These are phyloP conservation scores for Dactylis glomerata DNA, from an alignment of 176 grass and related monocot genomes.

Conservation along the genomic window DNA sequence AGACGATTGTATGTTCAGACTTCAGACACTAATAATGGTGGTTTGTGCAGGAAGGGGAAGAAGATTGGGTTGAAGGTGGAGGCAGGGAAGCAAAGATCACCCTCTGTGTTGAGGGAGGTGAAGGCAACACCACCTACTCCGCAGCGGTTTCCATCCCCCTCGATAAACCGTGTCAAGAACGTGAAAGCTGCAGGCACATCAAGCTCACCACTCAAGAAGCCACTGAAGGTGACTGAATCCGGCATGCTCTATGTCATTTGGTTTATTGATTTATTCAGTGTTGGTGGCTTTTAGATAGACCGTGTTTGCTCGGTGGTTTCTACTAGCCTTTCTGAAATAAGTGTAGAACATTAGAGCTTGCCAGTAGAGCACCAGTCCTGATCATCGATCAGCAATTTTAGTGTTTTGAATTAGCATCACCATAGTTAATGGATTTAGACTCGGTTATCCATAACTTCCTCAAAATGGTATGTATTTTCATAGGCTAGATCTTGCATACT, in stretches of 20 bases:
- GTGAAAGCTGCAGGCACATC: conserved; percentile 38
- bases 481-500: background rate
- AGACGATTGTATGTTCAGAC: background rate
- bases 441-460: background rate
- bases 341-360: background rate
- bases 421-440: background rate
- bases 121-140: conserved; percentile 85
- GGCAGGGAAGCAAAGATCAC: conserved; percentile 45
- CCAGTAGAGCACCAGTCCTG: background rate
- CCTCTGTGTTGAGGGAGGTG: conserved; percentile 65
- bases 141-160: conserved; percentile 77
- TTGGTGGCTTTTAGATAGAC: background rate
- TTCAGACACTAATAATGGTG: background rate
- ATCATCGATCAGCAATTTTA: background rate
- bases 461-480: background rate
- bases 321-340: background rate
- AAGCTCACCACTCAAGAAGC: conserved; percentile 65
- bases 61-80: conserved; percentile 52
- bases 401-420: background rate
- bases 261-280: conserved; percentile 1
- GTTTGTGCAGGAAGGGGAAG: conserved; percentile 48
- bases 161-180: conserved; percentile 36
- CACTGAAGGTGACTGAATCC: conserved; percentile 48
- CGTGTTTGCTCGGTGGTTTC: background rate
- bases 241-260: conserved; percentile 6